Conservation (phyloP, 164 flowering plant genomes). For the Liriodendron chinense region DNA sequence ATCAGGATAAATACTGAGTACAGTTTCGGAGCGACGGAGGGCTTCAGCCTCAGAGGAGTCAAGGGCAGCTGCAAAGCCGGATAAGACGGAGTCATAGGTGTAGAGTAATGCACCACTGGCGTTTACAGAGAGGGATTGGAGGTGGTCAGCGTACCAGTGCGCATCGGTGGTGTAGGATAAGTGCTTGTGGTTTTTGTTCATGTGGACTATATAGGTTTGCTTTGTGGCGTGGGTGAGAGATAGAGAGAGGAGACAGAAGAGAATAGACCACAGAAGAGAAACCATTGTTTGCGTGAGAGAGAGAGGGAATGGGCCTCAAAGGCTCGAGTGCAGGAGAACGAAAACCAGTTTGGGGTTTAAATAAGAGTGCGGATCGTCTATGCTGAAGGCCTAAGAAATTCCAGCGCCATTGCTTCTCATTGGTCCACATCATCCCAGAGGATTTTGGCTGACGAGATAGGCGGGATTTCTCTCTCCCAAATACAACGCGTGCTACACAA, state of each 20-base stretch:
- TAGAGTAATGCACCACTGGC: conserved; percentile 26
- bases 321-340: conserved; percentile 7
- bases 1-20: conserved; percentile 59
- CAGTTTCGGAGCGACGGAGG: conserved; percentile 47
- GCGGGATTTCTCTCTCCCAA: no score
- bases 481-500: no score
- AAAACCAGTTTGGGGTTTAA: no score
- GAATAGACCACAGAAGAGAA: background rate
- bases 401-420: no score
- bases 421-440: no score
- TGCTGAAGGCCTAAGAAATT: no score
- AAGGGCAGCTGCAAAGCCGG: conserved; percentile 69
- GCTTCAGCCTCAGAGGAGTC: conserved; percentile 38
- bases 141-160: conserved; percentile 61
- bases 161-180: conserved; percentile 36
- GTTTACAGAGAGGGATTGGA: conserved; percentile 42
- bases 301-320: conserved; percentile 46
- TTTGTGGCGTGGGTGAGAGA: conserved; percentile 66
- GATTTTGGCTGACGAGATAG: no score
- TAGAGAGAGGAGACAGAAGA: background rate
- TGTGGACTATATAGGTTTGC: conserved; percentile 65
- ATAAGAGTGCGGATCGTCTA: no score
- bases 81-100: conserved; percentile 50
- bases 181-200: conserved; percentile 49
- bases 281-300: conserved; percentile 44